A percentile compares a stretch with the other conserved stretches of the same genome.
phyloP scores from a whole-genome alignment of 148 eudicot species.

The Cornus controversa region DNA sequence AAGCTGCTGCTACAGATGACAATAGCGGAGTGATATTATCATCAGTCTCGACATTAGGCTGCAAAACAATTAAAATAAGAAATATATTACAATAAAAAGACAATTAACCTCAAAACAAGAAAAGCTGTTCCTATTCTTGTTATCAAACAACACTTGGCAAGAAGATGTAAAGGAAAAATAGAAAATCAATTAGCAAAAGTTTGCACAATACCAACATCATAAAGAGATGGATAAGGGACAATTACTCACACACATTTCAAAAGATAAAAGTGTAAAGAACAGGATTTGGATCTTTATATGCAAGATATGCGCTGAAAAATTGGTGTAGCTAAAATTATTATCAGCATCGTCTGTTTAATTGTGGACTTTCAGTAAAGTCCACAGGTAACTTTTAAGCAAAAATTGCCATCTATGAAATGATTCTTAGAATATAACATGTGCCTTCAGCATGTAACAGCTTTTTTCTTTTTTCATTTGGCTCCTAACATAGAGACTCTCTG shows the following conservation, averaged over 20 bases:
- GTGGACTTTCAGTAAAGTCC: not conserved
- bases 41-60: slow-evolving; percentile 89
- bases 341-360: not conserved
- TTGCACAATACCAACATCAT: not conserved
- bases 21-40: slow-evolving; percentile 75
- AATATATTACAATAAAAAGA: not conserved
- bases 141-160: not conserved
- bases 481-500: not conserved
- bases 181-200: slow-evolving; percentile 5
- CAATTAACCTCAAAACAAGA: not conserved
- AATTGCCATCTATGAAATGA: not conserved
- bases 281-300: not conserved
- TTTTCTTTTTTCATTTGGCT: not conserved
- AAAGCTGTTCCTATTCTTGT: not conserved
- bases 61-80: slow-evolving; percentile 29
- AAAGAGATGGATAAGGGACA: not conserved
- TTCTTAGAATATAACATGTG: not conserved
- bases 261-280: not conserved
- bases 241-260: not conserved
- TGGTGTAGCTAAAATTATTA: not conserved
- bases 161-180: not conserved
- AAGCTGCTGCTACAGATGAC: slow-evolving; percentile 92
- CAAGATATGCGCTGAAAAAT: not conserved
- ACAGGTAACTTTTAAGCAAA: not conserved
- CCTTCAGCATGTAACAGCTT: not conserved